These are phyloP conservation scores for Fusarium coicis DNA, from an alignment of 2,329 filamentous ascomycete genomes.

Conservation along the genomic window DNA sequence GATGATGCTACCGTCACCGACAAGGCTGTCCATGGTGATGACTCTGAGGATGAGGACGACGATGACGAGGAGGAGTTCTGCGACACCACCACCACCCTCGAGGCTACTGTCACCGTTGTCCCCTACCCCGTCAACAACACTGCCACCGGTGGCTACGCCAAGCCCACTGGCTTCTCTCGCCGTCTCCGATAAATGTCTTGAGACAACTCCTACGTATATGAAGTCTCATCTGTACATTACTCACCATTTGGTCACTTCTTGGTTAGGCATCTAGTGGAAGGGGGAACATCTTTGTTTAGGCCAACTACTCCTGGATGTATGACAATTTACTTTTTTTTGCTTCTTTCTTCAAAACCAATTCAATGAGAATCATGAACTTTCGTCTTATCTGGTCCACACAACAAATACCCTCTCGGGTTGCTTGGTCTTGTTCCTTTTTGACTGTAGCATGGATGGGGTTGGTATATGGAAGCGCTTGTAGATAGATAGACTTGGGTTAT, in stretches of 20 bases:
- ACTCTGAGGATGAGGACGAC: constrained; percentile 30
- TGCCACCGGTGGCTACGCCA: constrained; percentile 48
- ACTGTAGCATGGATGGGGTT: not conserved
- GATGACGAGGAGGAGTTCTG: constrained; percentile 35
- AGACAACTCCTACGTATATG: constrained; percentile 29
- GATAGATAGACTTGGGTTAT: constrained; percentile 39
- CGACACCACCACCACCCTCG: constrained; percentile 43
- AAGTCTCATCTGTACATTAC: constrained; percentile 40
- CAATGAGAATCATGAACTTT: constrained; percentile 46
- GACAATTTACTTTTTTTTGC: constrained; percentile 36
- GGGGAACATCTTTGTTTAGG: constrained; percentile 23
- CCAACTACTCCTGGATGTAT: constrained; percentile 41
- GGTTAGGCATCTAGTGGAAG: constrained; percentile 38
- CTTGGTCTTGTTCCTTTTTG: constrained; percentile 15
- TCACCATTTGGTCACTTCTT: constrained; percentile 37
- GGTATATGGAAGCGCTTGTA: constrained; percentile 14
- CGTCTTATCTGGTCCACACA: constrained; percentile 37
- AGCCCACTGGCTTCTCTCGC: constrained; percentile 51
- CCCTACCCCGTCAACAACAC: constrained; percentile 56
- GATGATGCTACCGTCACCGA: constrained; percentile 40
- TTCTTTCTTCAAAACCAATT: constrained; percentile 40
- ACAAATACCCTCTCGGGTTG: constrained; percentile 4
- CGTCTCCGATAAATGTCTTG: constrained; percentile 47
- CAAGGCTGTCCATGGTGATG: constrained; percentile 14
- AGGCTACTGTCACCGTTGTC: constrained; percentile 51